Evolutionary conservation across 768 basidiomycete species (phyloP).

Genomic region (Holtermannia corniformis): DNA sequence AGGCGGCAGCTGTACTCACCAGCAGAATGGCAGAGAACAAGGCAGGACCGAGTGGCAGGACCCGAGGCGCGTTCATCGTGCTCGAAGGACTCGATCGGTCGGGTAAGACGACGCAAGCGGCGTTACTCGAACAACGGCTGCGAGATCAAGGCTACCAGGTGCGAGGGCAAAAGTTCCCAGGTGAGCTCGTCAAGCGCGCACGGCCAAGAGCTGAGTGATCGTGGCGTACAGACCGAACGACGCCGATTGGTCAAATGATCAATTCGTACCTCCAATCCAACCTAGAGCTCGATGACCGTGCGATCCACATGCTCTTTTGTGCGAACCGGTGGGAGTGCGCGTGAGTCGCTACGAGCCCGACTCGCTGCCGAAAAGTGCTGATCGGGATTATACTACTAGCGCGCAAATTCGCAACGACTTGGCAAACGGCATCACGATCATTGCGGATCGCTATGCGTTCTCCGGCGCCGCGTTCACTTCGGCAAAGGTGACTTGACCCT

Average conservation of each 20-base stretch:
- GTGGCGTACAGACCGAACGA: constrained; percentile 63
- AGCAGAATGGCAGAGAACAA: neutral
- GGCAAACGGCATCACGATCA: constrained; percentile 56
- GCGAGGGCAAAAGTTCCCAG: constrained; percentile 76
- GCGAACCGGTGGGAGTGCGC: constrained; percentile 95
- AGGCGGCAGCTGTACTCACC: neutral
- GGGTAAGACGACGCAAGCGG: constrained; percentile 84
- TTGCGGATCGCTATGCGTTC: constrained; percentile 93
- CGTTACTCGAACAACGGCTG: constrained; percentile 53
- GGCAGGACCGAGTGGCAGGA: neutral
- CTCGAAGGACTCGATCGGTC: constrained; percentile 93
- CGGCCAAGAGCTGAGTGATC: neutral
- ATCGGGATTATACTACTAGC: constrained; percentile 39
- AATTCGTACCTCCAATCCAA: constrained; percentile 77
- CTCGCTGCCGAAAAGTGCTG: neutral
- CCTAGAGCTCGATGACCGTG: constrained; percentile 79
- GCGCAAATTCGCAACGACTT: constrained; percentile 56
- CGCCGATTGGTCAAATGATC: constrained; percentile 84
- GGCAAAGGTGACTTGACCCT: constrained; percentile 41
- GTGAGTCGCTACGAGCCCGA: constrained; percentile 44
- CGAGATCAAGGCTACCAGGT: constrained; percentile 46
- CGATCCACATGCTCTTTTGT: constrained; percentile 87
- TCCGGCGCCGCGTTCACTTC: constrained; percentile 79
- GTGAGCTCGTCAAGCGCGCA: constrained; percentile 44
- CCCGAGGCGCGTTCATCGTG: constrained; percentile 69